phyloP scores from a whole-genome alignment of 257 asterid species.

The Jasminum sambac region DNA sequence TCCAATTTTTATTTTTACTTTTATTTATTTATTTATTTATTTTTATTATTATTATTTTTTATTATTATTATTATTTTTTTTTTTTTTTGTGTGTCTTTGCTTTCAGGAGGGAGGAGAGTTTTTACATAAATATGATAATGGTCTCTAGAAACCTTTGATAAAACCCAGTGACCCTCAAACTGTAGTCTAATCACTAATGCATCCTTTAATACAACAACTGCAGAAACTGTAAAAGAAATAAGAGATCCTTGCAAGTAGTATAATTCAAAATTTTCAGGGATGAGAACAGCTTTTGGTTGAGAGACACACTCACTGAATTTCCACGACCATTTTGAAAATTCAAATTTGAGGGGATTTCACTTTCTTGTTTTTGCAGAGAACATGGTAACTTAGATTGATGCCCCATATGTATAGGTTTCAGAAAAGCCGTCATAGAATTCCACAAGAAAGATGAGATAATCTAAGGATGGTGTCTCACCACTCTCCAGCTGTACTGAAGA shows the following conservation, averaged over 20 bases:
- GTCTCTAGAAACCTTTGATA: neutral
- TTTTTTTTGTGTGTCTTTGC: neutral
- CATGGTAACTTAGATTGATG: neutral
- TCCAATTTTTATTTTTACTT: no score
- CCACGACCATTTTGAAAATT: neutral
- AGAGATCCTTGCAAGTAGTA: neutral
- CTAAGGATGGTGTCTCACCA: neutral
- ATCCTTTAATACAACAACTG: neutral
- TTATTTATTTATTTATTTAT: no score
- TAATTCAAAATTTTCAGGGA: neutral
- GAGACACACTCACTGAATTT: neutral
- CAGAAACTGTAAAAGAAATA: neutral
- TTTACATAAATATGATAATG: neutral
- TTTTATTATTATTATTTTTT: no score
- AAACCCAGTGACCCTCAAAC: neutral
- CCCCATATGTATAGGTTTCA: neutral
- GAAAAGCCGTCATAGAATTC: neutral
- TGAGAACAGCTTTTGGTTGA: neutral
- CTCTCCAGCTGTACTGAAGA: neutral
- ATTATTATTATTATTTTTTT: neutral
- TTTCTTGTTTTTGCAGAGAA: slow-evolving; percentile 2
- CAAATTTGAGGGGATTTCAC: neutral
- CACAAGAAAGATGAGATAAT: neutral
- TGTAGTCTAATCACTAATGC: neutral
- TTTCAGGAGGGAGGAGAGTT: neutral